Evolutionary conservation across 176 grass and related monocot species (phyloP), one percentile per base, ranked within the genome.

Genomic region (Cymbopogon citratus): DNA sequence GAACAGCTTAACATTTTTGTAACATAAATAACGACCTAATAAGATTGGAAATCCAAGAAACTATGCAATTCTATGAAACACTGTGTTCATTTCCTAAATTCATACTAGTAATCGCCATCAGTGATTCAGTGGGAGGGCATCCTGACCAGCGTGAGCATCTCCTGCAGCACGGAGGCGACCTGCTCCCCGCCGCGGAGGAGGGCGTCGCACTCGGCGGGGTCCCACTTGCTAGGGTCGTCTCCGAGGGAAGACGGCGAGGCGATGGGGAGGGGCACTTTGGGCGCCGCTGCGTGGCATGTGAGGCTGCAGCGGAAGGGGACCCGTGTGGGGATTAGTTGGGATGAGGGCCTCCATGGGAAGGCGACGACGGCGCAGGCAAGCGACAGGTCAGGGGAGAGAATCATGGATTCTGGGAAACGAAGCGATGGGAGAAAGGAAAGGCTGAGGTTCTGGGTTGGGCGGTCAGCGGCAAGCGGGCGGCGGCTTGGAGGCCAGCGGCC

Each of bases 141-240:
- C 29, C 35, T 11, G 90, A 98, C 95, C 86, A 98, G 90, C 26
- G 74, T 89, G 76, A 98, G 31, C 92, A 98, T 98, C 84, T 98
- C 92, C 78, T 98, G 90, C 54, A 98, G 90, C 25, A 98, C 90
- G 29, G 92, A 98, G 84, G 87, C 85, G 76, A 98, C 95, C 90
- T 98, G 95, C 67, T 98, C 88, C 36, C 95, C 95, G 23, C 95
- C 95, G 40, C 85, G 89, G 71, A 98, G 95, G 24, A 98, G 73
- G 74, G 95, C 92, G 33, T 91, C 90, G 71, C 88, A 87, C 77
- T 89, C 81, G 61, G 81, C 76, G 13, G 88, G 78, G 64, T 89
- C 89, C 92, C 86, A 91, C 66, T 85, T 82, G 71, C 87, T 79
- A 27, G 49, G 79, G 64, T 91, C 84, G 10, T 79, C 77, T 77